Percentiles rank a stretch among this genome's conserved stretches.
Evolutionary conservation across 352 stramenopile species (phyloP).

Genomic region (Hyphochytrium catenoides): DNA sequence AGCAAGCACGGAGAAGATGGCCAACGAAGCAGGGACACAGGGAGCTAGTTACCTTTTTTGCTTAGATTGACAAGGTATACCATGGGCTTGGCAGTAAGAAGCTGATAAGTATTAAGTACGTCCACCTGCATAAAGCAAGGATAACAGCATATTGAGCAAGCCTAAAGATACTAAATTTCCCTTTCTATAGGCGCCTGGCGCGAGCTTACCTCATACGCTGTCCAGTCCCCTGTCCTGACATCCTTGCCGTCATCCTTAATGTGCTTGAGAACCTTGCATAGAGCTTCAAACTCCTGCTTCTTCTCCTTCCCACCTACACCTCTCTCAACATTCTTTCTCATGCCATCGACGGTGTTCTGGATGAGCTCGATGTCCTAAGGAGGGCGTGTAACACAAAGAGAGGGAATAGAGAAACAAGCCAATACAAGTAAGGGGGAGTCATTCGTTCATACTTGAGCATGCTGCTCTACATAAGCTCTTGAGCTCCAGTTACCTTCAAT

Average conservation of each 20-base stretch:
- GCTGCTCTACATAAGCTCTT: too few species aligned
- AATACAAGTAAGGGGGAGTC: too few species aligned
- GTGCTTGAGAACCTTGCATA: slow-evolving; percentile 50
- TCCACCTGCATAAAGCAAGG: slow-evolving; percentile 35
- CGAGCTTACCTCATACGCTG: slow-evolving; percentile 27
- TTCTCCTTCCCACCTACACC: slow-evolving; percentile 78
- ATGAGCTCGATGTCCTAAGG: slow-evolving; percentile 78
- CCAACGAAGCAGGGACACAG: too few species aligned
- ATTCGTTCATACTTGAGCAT: too few species aligned
- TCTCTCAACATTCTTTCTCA: slow-evolving; percentile 66
- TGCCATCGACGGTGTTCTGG: slow-evolving; percentile 33
- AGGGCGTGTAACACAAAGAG: too few species aligned
- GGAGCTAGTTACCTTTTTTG: slow-evolving; percentile 69
- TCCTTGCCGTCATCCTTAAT: slow-evolving; percentile 57
- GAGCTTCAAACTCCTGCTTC: slow-evolving; percentile 74
- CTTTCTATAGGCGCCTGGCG: slow-evolving; percentile 6
- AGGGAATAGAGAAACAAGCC: too few species aligned
- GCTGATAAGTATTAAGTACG: slow-evolving; percentile 68
- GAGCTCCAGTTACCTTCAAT: too few species aligned
- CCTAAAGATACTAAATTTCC: not conserved
- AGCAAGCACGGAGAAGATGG: too few species aligned
- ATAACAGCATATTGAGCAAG: too few species aligned
- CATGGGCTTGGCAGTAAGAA: slow-evolving; percentile 80
- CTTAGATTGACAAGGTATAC: slow-evolving; percentile 98
- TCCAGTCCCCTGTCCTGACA: slow-evolving; percentile 71